phyloP scores from a whole-genome alignment of 2,329 filamentous ascomycete species.

The Emergomyces africanus region DNA sequence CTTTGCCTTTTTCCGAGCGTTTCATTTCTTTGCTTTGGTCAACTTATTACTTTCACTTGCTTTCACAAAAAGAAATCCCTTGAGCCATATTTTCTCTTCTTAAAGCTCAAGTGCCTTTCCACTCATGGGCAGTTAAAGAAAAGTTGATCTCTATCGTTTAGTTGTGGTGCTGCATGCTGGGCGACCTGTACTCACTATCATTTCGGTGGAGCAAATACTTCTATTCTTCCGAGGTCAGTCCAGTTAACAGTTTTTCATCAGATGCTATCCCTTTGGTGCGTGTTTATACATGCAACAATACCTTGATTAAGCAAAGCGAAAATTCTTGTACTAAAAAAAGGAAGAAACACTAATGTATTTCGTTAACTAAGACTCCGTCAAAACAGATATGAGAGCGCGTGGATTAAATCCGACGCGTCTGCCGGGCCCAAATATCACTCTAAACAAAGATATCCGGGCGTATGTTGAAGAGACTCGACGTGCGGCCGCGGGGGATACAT shows the following conservation, averaged over 20 bases:
- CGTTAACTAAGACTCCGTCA: not conserved
- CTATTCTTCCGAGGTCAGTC: not conserved
- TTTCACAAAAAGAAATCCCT: not conserved
- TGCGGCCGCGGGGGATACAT: constrained; percentile 13
- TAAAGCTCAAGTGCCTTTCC: not conserved
- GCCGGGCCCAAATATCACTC: not conserved
- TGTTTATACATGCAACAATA: not conserved
- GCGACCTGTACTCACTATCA: not conserved
- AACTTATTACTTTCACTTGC: not conserved
- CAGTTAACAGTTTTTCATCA: not conserved
- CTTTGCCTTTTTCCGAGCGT: not conserved
- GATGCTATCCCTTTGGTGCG: not conserved
- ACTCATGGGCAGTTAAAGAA: not conserved
- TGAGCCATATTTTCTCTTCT: not conserved
- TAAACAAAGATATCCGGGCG: constrained; percentile 20
- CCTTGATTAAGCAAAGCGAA: not conserved
- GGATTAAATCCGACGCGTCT: not conserved
- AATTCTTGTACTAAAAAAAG: not conserved
- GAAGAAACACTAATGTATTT: not conserved
- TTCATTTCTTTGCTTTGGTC: not conserved
- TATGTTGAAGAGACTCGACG: constrained; percentile 16
- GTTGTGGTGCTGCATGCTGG: not conserved
- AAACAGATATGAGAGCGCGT: not conserved
- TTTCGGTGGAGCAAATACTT: not conserved
- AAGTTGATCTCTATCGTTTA: not conserved